Evolutionary conservation across 225 moss, liverwort and hornwort species (phyloP), one percentile per base, ranked within the genome.

Genomic region (Marchantia polymorpha): DNA sequence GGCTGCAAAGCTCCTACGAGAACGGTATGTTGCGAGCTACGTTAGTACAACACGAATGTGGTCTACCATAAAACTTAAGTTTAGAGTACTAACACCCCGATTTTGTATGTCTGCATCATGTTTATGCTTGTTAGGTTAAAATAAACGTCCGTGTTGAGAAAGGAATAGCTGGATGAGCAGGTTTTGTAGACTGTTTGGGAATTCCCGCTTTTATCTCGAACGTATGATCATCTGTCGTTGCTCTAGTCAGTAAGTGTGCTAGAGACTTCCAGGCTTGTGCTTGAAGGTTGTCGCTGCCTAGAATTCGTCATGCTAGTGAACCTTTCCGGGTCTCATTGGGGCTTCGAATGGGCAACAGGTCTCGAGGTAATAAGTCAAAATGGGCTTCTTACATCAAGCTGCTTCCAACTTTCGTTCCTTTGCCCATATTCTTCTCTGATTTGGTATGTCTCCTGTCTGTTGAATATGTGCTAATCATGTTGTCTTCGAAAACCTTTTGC

Each of bases 341-440:
- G 0, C 16, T 74, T 69, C 11, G 27, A 60, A 69, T 1, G 10
- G 84, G 30, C 50, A 53, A 54, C 87, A 96, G 94, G 88, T 86
- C 88, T 55, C 91, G 89, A 84, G 92, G 96, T 52, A 76, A 53
- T 80, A 79, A 63, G 77, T 96, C 94, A 73, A 68, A 48, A 64
- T 96, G 92, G 92, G 83, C 87, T 78, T 80, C 89, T 11, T 96
- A 87, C 70, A 91, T 96, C 55, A 87, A 88, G 49, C 84, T 90
- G 66, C 85, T 96, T 51, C 96, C 96, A 56, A 88, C 84, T 23
- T 91, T 91, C n/a, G 60, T 92, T 51, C 85, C 92, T 63, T 69
- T 92, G 83, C 96, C 96, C 23, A 58, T 96, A 47, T 94, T 96
- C 82, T 96, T 92, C 82, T 88, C 94, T 61, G 89, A 94, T 83